Percentiles rank a stretch among this genome's conserved stretches.
Evolutionary conservation across 371 early-diverging fungal species (phyloP).

Genomic region (Mucor irregularis): DNA sequence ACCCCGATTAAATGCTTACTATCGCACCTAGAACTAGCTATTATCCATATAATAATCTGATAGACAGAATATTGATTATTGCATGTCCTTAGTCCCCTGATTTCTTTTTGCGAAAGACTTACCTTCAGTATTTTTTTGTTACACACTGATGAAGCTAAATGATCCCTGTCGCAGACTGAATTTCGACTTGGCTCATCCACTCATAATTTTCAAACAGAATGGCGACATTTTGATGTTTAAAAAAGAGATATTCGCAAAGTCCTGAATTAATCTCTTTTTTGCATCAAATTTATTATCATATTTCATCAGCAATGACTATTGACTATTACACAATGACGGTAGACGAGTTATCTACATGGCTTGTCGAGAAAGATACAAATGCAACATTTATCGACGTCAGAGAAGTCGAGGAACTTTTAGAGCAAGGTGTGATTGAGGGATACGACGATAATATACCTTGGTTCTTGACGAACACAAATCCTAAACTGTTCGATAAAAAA

Average conservation of each 20-base stretch:
- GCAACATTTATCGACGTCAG: slow-evolving; percentile 33
- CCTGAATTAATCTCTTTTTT: no score
- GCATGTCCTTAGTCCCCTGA: no score
- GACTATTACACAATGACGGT: slow-evolving; percentile 2
- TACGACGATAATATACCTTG: slow-evolving; percentile 33
- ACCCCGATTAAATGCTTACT: no score
- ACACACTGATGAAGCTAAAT: no score
- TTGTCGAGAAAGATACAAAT: neutral
- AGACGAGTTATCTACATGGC: slow-evolving; percentile 4
- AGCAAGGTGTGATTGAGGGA: slow-evolving; percentile 28
- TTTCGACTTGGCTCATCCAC: no score
- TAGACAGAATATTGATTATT: no score
- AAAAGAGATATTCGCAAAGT: no score
- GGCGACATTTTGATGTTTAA: neutral
- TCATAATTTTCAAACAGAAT: neutral
- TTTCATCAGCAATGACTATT: neutral
- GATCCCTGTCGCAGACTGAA: no score
- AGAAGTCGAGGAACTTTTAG: slow-evolving; percentile 27
- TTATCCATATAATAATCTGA: no score
- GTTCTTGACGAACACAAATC: slow-evolving; percentile 19
- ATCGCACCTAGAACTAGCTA: no score
- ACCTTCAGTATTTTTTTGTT: no score
- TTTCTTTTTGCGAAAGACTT: no score
- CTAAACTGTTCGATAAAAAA: slow-evolving; percentile 17
- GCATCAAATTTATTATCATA: neutral